Conservation (phyloP, 805 yeast species). For the Candida boleticola region DNA sequence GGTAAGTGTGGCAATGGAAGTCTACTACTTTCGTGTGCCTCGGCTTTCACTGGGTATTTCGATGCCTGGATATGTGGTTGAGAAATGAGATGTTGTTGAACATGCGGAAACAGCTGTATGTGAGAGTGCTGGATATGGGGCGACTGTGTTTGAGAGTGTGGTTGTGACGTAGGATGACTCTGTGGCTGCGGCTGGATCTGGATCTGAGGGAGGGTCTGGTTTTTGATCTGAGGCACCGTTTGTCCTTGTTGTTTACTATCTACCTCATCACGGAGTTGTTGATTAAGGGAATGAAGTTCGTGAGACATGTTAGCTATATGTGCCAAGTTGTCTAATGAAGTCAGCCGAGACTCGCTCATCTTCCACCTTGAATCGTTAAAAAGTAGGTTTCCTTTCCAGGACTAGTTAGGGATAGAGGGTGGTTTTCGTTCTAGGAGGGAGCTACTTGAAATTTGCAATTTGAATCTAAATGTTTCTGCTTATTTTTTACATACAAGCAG, state of each 20-base stretch:
- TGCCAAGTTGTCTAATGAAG: conserved; percentile 39
- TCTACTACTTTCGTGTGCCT: background rate
- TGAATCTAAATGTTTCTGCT: too few species aligned
- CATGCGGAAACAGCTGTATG: background rate
- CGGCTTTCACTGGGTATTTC: background rate
- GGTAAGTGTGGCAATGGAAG: background rate
- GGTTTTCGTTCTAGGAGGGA: too few species aligned
- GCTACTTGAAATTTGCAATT: too few species aligned
- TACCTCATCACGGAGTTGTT: conserved; percentile 17
- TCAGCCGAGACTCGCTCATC: conserved; percentile 12
- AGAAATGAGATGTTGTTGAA: too few species aligned
- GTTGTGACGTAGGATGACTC: background rate
- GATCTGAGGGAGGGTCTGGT: background rate
- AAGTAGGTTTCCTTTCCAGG: too few species aligned
- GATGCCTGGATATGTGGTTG: too few species aligned
- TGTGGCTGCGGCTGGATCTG: conserved; percentile 1
- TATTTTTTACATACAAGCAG: too few species aligned
- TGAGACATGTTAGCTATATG: conserved; percentile 46
- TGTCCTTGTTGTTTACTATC: background rate
- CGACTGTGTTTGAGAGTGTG: background rate
- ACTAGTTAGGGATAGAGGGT: too few species aligned
- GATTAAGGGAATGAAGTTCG: conserved; percentile 31
- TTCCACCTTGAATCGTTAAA: too few species aligned
- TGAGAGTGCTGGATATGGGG: background rate
- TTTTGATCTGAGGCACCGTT: conserved; percentile 2